phyloP scores from a whole-genome alignment of 306 rosid genomes.

The Inga leiocalycina region DNA sequence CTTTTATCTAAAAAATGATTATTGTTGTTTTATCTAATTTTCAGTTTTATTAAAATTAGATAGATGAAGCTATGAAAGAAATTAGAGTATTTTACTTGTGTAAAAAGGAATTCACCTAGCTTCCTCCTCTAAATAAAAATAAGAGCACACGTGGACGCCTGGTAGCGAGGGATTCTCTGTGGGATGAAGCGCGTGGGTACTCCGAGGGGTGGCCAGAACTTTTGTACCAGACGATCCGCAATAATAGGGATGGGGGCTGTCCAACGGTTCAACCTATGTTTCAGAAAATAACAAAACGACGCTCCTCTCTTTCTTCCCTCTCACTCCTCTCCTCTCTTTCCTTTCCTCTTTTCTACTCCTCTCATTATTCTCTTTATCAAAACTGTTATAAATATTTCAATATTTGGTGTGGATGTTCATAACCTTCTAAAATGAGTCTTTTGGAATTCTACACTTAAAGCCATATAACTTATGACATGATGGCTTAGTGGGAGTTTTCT shows the following conservation, averaged over 20 bases:
- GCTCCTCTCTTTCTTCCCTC: not conserved
- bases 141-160: not conserved
- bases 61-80: not conserved
- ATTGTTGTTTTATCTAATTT: too few species aligned
- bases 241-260: not conserved
- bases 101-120: not conserved
- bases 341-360: not conserved
- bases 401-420: too few species aligned
- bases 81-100: not conserved
- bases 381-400: not conserved
- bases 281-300: not conserved
- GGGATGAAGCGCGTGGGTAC: not conserved
- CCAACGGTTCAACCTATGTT: not conserved
- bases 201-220: not conserved
- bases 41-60: too few species aligned
- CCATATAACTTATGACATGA: too few species aligned
- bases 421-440: too few species aligned
- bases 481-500: too few species aligned
- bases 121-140: not conserved
- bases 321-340: not conserved
- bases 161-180: not conserved
- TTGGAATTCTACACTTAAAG: too few species aligned
- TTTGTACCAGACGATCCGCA: not conserved
- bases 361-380: not conserved
- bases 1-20: too few species aligned